Evolutionary conservation across 352 stramenopile genomes (phyloP).

Genomic region (Pythium utonaiense): DNA sequence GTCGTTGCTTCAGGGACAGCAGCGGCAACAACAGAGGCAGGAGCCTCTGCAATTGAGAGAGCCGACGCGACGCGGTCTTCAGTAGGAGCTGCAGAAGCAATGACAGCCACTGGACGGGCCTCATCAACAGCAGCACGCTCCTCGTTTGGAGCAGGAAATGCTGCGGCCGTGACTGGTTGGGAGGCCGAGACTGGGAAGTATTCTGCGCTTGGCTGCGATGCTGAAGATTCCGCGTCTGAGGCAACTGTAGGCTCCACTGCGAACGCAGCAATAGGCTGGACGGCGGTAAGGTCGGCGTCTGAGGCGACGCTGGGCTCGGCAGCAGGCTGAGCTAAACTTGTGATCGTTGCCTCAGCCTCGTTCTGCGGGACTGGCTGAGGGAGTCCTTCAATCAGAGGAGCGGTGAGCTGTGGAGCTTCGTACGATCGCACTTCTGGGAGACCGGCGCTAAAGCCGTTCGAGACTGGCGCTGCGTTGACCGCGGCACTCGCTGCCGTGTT

Average conservation of each 20-base stretch:
- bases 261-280: not conserved
- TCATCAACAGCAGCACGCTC: slow-evolving; percentile 1
- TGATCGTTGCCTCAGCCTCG: not conserved
- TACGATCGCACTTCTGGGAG: slow-evolving; percentile 13
- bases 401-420: slow-evolving; percentile 16
- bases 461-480: not conserved
- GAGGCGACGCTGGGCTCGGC: not conserved
- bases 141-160: not conserved
- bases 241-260: not conserved
- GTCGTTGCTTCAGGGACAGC: not conserved
- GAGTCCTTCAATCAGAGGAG: slow-evolving; percentile 13
- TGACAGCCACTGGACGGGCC: not conserved
- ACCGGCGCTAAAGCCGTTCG: slow-evolving; percentile 17
- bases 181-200: not conserved
- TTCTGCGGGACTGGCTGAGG: slow-evolving; percentile 19
- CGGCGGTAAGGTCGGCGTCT: not conserved
- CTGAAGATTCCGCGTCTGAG: not conserved
- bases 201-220: not conserved
- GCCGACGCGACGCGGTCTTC: not conserved
- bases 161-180: not conserved
- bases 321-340: not conserved
- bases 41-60: not conserved
- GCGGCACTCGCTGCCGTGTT: not conserved
- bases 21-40: not conserved
- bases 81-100: not conserved